A percentile compares a stretch with the other conserved stretches of the same genome.
phyloP scores from a whole-genome alignment of 1,284 basidiomycete genomes.

The Farysia itapuensis region DNA sequence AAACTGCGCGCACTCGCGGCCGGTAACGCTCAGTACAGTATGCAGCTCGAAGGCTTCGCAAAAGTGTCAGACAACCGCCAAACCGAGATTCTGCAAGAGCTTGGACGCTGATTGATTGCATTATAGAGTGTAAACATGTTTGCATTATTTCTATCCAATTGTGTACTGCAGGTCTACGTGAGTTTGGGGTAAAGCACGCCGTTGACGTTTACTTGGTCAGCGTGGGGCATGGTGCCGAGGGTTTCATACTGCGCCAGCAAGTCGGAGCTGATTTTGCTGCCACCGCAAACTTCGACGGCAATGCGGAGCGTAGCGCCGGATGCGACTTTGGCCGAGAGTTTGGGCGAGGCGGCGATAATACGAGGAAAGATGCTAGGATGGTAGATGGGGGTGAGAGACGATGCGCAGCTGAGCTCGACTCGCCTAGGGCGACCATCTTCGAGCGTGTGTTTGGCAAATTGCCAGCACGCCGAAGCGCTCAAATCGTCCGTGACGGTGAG shows the following conservation, averaged over 20 bases:
- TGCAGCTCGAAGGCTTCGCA: slow-evolving; percentile 74
- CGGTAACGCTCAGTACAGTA: slow-evolving; percentile 78
- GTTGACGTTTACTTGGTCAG: slow-evolving; percentile 9
- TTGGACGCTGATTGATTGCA: slow-evolving; percentile 27
- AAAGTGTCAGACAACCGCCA: slow-evolving; percentile 53
- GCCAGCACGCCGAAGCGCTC: slow-evolving; percentile 32
- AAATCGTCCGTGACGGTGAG: slow-evolving; percentile 44
- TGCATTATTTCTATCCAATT: neutral
- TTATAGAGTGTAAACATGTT: neutral
- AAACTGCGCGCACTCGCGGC: slow-evolving; percentile 77
- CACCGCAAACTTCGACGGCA: slow-evolving; percentile 54
- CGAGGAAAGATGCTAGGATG: slow-evolving; percentile 24
- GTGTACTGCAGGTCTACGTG: neutral
- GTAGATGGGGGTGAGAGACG: slow-evolving; percentile 39
- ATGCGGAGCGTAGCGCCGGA: slow-evolving; percentile 16
- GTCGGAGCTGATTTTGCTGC: slow-evolving; percentile 20
- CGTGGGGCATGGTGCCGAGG: neutral
- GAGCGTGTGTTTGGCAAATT: slow-evolving; percentile 5
- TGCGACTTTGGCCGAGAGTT: slow-evolving; percentile 2
- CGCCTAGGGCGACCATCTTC: slow-evolving; percentile 5
- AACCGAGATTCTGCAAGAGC: slow-evolving; percentile 39
- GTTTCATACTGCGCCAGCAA: slow-evolving; percentile 18
- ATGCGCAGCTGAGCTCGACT: slow-evolving; percentile 52
- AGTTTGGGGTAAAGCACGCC: slow-evolving; percentile 9
- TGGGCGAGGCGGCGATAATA: slow-evolving; percentile 2